Base-by-base conservation (phyloP, 768 basidiomycete genomes). In the Dioszegia aurantiaca region DNA sequence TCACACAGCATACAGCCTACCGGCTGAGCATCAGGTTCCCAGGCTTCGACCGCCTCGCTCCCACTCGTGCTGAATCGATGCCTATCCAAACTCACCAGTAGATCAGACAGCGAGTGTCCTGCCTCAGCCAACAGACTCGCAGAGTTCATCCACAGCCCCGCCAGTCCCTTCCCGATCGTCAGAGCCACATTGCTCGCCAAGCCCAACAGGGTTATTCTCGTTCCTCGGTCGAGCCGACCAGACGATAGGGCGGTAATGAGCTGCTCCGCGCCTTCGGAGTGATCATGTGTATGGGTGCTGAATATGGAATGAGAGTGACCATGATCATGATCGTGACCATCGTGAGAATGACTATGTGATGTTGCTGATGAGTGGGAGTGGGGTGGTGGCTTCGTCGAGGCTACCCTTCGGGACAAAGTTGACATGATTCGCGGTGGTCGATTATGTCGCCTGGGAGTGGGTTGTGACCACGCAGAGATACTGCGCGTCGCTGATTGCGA, bases 41-140 rank as follows among this genome's bases (percentile, higher is more conserved):
- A n/a, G n/a, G n/a, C n/a, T n/a, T n/a, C n/a, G n/a, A n/a, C n/a
- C n/a, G n/a, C n/a, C n/a, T n/a, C n/a, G n/a, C n/a, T n/a, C n/a
- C n/a, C n/a, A n/a, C n/a, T n/a, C n/a, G n/a, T n/a, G n/a, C n/a
- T n/a, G n/a, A n/a, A n/a, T n/a, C n/a, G n/a, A n/a, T n/a, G n/a
- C n/a, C n/a, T n/a, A n/a, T n/a, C 33, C 33, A 33, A 33, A 33
- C 33, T 33, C 33, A 33, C 33, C 14, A 75, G 49, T 10, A 75
- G 53, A 61, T 77, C 75, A 17, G 65, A 68, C n/a, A 77, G 55
- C 48, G 65, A 68, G 73, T 99, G 94, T 23, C 89, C 93, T 0
- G 93, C 92, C 66, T 97, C 94, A 2, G 94, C 94, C 16, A 98
- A 81, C 41, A 98, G 79, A 0, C 90, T 85, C 8, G 91, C 90